phyloP scores from a whole-genome alignment of 2,329 filamentous ascomycete species.

The Talaromyces islandicus region DNA sequence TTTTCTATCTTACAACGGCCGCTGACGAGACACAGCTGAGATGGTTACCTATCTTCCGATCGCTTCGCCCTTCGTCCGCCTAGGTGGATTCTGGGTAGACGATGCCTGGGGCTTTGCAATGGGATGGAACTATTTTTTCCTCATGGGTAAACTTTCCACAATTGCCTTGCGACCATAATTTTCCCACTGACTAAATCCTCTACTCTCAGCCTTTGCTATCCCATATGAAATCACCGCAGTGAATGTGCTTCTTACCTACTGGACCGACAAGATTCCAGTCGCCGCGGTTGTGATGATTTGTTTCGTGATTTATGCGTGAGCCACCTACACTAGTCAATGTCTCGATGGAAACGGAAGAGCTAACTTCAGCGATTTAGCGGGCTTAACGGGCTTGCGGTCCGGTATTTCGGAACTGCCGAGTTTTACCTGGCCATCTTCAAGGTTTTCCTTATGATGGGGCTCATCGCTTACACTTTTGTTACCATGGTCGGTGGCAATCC shows the following conservation, averaged over 20 bases:
- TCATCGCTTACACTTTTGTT: slow-evolving; percentile 13
- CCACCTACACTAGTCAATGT: slow-evolving; percentile 39
- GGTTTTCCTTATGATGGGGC: slow-evolving; percentile 50
- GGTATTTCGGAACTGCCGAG: slow-evolving; percentile 56
- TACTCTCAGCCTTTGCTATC: slow-evolving; percentile 4
- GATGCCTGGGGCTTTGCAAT: slow-evolving; percentile 75
- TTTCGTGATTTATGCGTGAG: slow-evolving; percentile 53
- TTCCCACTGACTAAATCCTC: not conserved
- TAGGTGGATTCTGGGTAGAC: slow-evolving; percentile 72
- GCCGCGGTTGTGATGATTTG: slow-evolving; percentile 60
- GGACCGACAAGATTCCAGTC: slow-evolving; percentile 24
- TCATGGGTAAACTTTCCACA: not conserved
- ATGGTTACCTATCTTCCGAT: slow-evolving; percentile 81
- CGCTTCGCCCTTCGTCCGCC: slow-evolving; percentile 72
- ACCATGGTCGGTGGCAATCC: slow-evolving; percentile 13
- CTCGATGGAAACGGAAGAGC: not conserved
- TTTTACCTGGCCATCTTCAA: slow-evolving; percentile 59
- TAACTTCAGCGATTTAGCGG: slow-evolving; percentile 35
- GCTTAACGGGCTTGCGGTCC: slow-evolving; percentile 56
- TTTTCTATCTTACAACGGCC: not conserved
- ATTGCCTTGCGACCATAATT: not conserved
- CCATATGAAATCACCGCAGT: slow-evolving; percentile 6
- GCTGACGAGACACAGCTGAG: slow-evolving; percentile 53
- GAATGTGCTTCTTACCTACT: slow-evolving; percentile 1
- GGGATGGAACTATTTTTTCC: slow-evolving; percentile 49